These are phyloP conservation scores for Ascocoryne sarcoides DNA, from an alignment of 2,329 filamentous ascomycete species.

Conservation along the genomic window DNA sequence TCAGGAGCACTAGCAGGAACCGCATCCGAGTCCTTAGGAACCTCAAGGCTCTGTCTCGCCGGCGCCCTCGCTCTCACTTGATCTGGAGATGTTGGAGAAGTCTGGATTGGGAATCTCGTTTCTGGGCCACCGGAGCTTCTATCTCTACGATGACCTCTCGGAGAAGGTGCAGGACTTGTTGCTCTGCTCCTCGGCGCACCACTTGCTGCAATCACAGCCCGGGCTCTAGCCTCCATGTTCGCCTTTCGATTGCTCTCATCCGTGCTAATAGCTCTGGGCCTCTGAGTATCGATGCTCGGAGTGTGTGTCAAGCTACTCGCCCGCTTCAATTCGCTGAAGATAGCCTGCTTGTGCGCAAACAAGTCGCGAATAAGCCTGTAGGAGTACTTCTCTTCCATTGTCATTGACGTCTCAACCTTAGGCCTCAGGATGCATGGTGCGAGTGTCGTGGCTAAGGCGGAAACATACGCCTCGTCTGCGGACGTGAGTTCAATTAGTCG, in stretches of 20 bases:
- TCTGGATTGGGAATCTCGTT: slow-evolving; percentile 77
- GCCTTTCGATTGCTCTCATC: slow-evolving; percentile 93
- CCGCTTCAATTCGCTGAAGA: slow-evolving; percentile 94
- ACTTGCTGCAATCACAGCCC: slow-evolving; percentile 55
- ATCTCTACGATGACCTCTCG: slow-evolving; percentile 63
- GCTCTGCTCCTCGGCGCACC: slow-evolving; percentile 58
- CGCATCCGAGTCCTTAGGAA: slow-evolving; percentile 43
- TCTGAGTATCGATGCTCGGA: slow-evolving; percentile 45
- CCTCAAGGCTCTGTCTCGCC: slow-evolving; percentile 64
- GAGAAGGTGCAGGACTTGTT: slow-evolving; percentile 60
- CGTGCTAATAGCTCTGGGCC: slow-evolving; percentile 81
- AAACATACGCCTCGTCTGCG: slow-evolving; percentile 78
- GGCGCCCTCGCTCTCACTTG: slow-evolving; percentile 26
- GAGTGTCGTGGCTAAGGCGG: slow-evolving; percentile 63
- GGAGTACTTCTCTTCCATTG: slow-evolving; percentile 90
- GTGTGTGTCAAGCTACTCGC: slow-evolving; percentile 63
- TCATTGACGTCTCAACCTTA: slow-evolving; percentile 77
- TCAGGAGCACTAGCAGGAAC: slow-evolving; percentile 9
- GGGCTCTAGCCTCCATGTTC: slow-evolving; percentile 87
- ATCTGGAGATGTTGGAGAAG: slow-evolving; percentile 44
- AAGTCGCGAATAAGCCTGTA: slow-evolving; percentile 87
- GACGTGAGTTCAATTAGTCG: slow-evolving; percentile 94
- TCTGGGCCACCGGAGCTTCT: slow-evolving; percentile 64
- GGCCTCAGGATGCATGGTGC: slow-evolving; percentile 85
- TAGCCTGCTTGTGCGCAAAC: slow-evolving; percentile 86